Conservation (phyloP, 1,284 basidiomycete species). For the Fomes fomentarius region DNA sequence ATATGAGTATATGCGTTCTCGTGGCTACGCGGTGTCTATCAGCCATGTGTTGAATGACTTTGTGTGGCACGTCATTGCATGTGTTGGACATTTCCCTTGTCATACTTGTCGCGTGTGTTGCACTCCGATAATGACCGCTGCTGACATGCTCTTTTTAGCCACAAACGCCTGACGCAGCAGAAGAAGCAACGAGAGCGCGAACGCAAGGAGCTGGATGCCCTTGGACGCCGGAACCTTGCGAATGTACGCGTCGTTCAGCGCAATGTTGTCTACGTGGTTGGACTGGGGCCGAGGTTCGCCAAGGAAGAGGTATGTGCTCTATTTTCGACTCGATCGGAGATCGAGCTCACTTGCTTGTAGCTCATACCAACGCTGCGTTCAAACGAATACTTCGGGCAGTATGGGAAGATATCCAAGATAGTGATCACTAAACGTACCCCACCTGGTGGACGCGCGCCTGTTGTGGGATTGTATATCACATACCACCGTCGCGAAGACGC, state of each 20-base stretch:
- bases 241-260: conserved; percentile 97
- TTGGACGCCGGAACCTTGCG: conserved; percentile 87
- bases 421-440: conserved; percentile 89
- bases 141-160: conserved; percentile 51
- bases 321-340: conserved; percentile 12
- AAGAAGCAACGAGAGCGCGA: conserved; percentile 95
- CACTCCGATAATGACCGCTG: not conserved
- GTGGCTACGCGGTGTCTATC: not conserved
- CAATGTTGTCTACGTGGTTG: conserved; percentile 95
- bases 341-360: conserved; percentile 44
- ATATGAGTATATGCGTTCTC: conserved; percentile 4
- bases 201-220: conserved; percentile 91
- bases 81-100: not conserved
- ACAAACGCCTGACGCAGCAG: conserved; percentile 93
- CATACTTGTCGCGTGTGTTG: not conserved
- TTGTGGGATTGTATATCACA: conserved; percentile 95
- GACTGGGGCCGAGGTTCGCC: conserved; percentile 87
- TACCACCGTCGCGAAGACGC: conserved; percentile 97
- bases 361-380: conserved; percentile 93
- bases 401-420: conserved; percentile 97
- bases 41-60: too few species aligned
- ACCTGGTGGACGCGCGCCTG: conserved; percentile 72
- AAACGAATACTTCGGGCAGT: conserved; percentile 98
- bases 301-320: conserved; percentile 86
- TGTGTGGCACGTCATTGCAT: not conserved